Evolutionary conservation across 805 yeast genomes (phyloP).

Genomic region (Kodamaea hsintzibuensis): DNA sequence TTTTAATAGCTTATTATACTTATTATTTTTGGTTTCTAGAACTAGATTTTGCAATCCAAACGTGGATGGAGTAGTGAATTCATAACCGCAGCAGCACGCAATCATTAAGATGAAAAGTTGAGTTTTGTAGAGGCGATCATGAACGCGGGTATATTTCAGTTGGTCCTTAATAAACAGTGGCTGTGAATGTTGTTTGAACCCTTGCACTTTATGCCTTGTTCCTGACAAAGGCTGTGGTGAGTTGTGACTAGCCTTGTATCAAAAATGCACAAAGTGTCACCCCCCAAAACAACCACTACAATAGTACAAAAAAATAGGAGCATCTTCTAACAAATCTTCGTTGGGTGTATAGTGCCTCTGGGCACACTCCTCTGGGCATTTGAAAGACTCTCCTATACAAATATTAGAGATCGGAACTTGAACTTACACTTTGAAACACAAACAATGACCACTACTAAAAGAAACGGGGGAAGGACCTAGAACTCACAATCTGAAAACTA

Average conservation of each 20-base stretch:
- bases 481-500: neutral
- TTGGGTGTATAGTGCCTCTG: neutral
- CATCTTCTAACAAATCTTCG: neutral
- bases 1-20: conserved; percentile 2
- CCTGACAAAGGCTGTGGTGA: neutral
- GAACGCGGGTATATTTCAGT: neutral
- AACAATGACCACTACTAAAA: neutral
- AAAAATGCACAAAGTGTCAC: neutral
- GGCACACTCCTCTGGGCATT: neutral
- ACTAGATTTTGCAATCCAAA: conserved; percentile 2
- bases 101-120: neutral
- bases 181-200: neutral
- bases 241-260: neutral
- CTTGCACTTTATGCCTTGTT: neutral
- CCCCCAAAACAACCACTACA: neutral
- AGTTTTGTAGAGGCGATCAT: neutral
- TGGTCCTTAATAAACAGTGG: neutral
- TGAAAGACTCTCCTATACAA: neutral
- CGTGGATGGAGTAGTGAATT: neutral
- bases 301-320: neutral
- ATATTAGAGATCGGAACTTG: neutral
- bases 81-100: neutral
- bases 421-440: neutral
- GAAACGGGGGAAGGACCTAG: neutral
- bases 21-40: neutral